Conservation (phyloP, 352 stramenopile genomes). For the Globisporangium nodosum region DNA sequence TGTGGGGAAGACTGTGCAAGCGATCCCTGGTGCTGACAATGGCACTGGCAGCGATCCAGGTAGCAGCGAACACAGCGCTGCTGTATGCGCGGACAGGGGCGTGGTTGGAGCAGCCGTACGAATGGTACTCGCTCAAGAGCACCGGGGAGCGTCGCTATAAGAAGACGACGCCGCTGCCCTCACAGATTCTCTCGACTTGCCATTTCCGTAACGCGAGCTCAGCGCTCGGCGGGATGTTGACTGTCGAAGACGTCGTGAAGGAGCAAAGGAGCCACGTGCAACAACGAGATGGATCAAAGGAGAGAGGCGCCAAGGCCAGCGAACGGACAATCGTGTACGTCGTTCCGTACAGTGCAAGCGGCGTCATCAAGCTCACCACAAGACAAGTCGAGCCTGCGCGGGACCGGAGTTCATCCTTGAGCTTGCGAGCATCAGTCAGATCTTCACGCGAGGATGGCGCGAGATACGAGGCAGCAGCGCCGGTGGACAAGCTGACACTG, state of each 20-base stretch:
- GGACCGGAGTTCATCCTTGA: neutral
- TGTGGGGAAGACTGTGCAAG: slow-evolving; percentile 21
- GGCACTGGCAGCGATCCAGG: slow-evolving; percentile 1
- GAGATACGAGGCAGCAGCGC: slow-evolving; percentile 27
- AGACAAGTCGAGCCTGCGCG: slow-evolving; percentile 20
- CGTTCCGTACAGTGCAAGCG: slow-evolving; percentile 36
- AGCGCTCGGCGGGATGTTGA: slow-evolving; percentile 13
- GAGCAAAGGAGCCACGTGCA: slow-evolving; percentile 2
- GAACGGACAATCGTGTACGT: slow-evolving; percentile 34
- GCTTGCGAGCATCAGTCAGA: neutral
- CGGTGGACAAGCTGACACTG: slow-evolving; percentile 46
- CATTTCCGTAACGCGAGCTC: slow-evolving; percentile 25
- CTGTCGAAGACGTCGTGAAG: slow-evolving; percentile 25
- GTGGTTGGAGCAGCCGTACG: slow-evolving; percentile 42
- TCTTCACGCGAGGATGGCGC: neutral
- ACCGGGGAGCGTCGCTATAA: slow-evolving; percentile 36
- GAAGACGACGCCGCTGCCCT: slow-evolving; percentile 18
- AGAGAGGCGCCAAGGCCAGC: neutral
- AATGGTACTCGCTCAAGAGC: slow-evolving; percentile 48
- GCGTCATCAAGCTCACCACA: slow-evolving; percentile 25
- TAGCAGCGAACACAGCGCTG: slow-evolving; percentile 22
- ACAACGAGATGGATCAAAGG: neutral
- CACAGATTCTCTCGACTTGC: slow-evolving; percentile 33
- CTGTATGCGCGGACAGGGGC: slow-evolving; percentile 47
- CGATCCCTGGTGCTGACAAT: slow-evolving; percentile 20